Percentiles rank a stretch among this genome's conserved stretches.
phyloP scores from a whole-genome alignment of 2,329 filamentous ascomycete genomes.

The Ceratocystis colombiana region DNA sequence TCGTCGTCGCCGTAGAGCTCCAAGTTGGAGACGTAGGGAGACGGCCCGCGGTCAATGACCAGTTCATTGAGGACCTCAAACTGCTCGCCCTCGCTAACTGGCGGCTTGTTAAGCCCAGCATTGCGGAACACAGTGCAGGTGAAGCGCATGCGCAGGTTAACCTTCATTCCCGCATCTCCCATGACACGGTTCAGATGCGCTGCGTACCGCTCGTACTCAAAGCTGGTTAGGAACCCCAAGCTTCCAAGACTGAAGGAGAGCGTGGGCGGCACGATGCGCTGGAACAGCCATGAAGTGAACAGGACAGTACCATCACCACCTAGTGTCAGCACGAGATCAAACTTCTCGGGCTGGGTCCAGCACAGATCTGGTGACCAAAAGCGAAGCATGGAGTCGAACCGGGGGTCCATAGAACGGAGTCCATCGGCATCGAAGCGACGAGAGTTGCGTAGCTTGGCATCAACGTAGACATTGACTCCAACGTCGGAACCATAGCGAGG shows the following conservation, averaged over 20 bases:
- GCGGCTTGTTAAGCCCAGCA: conserved; percentile 42
- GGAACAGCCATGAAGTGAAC: conserved; percentile 87
- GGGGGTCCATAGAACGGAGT: conserved; percentile 61
- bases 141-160: conserved; percentile 96
- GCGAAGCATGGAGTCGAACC: conserved; percentile 72
- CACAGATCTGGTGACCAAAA: conserved; percentile 97
- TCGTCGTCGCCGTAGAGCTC: conserved; percentile 94
- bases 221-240: conserved; percentile 79
- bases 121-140: conserved; percentile 92
- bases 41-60: conserved; percentile 93
- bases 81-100: conserved; percentile 75
- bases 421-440: conserved; percentile 74
- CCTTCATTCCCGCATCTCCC: conserved; percentile 91
- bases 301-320: conserved; percentile 80
- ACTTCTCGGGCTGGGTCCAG: conserved; percentile 86
- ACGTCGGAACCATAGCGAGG: conserved; percentile 79
- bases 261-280: conserved; percentile 75
- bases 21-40: conserved; percentile 91
- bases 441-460: conserved; percentile 80
- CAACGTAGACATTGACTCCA: conserved; percentile 97
- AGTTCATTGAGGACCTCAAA: conserved; percentile 98
- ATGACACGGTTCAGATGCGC: conserved; percentile 79
- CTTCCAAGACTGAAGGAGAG: conserved; percentile 76
- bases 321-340: conserved; percentile 83
- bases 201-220: conserved; percentile 80